A percentile compares a stretch with the other conserved stretches of the same genome.
These are phyloP conservation scores for Acer campestre DNA, from an alignment of 345 rosid species.

Conservation along the genomic window DNA sequence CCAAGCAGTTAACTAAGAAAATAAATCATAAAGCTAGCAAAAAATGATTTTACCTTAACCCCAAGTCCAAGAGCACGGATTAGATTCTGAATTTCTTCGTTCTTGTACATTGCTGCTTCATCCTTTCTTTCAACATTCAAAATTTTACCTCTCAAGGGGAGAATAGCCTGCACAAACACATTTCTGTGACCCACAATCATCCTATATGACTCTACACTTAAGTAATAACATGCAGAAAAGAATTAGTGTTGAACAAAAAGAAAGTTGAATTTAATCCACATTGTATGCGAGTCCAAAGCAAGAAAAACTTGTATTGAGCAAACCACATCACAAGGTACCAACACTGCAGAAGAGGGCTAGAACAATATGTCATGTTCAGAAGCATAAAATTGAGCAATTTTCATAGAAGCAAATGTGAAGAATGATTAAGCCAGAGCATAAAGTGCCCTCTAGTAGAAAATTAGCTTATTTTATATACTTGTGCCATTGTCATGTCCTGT, in stretches of 20 bases:
- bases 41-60: slow-evolving; percentile 63
- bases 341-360: not conserved
- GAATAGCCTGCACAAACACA: slow-evolving; percentile 76
- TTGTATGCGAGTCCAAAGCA: not conserved
- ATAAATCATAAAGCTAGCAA: slow-evolving; percentile 9
- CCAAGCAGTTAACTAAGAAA: slow-evolving; percentile 15
- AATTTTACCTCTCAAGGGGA: slow-evolving; percentile 96
- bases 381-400: not conserved
- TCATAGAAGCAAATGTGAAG: not conserved
- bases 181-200: not conserved
- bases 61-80: slow-evolving; percentile 97
- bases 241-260: not conserved
- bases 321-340: not conserved
- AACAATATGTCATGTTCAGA: not conserved
- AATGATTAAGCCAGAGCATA: not conserved
- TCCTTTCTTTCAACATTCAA: slow-evolving; percentile 92
- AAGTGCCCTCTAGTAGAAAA: not conserved
- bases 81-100: slow-evolving; percentile 94
- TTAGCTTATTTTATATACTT: not conserved
- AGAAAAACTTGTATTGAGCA: slow-evolving; percentile 2
- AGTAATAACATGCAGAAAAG: not conserved
- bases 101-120: slow-evolving; percentile 98
- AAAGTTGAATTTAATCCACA: slow-evolving; percentile 4
- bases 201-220: not conserved
- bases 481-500: not conserved